Conservation (phyloP, 176 grass and related monocot genomes). For the Aegilops umbellulata region DNA sequence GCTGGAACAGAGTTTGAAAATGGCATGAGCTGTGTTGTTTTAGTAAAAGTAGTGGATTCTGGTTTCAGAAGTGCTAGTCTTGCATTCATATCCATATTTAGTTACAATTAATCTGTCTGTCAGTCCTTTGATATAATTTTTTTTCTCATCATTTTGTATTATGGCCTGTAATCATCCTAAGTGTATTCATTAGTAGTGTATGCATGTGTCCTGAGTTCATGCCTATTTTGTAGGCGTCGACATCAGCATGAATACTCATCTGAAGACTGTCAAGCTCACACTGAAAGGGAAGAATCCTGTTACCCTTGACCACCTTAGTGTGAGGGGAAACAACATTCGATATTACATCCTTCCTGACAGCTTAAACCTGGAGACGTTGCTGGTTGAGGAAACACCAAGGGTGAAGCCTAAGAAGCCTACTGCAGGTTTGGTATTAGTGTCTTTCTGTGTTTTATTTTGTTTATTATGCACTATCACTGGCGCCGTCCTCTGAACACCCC, state of each 20-base stretch:
- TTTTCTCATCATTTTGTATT: neutral
- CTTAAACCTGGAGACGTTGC: slow-evolving; percentile 75
- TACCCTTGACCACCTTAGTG: slow-evolving; percentile 69
- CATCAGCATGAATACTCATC: slow-evolving; percentile 86
- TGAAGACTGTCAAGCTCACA: slow-evolving; percentile 77
- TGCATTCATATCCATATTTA: neutral
- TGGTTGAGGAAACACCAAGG: slow-evolving; percentile 77
- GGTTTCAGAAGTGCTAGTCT: neutral
- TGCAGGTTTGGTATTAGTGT: slow-evolving; percentile 39
- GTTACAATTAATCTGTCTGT: neutral
- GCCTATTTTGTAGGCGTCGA: slow-evolving; percentile 50
- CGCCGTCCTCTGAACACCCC: neutral
- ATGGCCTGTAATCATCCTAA: neutral
- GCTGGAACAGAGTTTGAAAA: neutral
- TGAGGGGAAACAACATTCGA: slow-evolving; percentile 77
- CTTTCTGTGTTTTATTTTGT: neutral
- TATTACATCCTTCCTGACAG: slow-evolving; percentile 83
- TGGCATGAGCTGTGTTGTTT: neutral
- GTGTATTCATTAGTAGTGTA: neutral
- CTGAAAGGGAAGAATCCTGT: slow-evolving; percentile 68
- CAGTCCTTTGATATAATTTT: neutral
- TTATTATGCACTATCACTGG: neutral
- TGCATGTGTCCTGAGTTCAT: slow-evolving; percentile 6
- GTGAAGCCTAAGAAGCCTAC: slow-evolving; percentile 78
- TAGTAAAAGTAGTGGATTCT: neutral